Percentiles rank a stretch among this genome's conserved stretches.
phyloP scores from a whole-genome alignment of 768 basidiomycete species.

The Termitomyces sp. region DNA sequence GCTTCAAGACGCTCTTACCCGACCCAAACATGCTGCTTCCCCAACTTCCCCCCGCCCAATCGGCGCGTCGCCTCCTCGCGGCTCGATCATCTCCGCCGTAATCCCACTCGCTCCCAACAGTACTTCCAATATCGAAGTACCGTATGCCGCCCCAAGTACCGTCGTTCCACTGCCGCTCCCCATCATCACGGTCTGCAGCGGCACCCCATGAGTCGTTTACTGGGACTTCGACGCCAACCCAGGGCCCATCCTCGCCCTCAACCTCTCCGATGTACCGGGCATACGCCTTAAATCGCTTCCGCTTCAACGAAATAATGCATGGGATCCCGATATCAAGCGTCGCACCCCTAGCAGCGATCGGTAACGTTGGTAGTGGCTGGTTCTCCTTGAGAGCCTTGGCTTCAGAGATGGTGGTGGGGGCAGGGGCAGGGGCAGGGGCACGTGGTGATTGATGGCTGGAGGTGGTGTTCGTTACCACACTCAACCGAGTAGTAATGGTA shows the following conservation, averaged over 20 bases:
- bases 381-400: constrained; percentile 20
- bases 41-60: constrained; percentile 30
- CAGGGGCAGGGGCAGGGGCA: neutral
- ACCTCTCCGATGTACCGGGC: constrained; percentile 90
- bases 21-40: constrained; percentile 23
- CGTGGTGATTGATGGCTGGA: neutral
- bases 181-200: constrained; percentile 24
- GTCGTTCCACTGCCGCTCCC: constrained; percentile 83
- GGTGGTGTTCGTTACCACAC: constrained; percentile 11
- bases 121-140: constrained; percentile 75
- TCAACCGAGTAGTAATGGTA: constrained; percentile 38
- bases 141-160: constrained; percentile 79
- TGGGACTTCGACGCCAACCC: constrained; percentile 92
- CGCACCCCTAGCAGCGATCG: constrained; percentile 49
- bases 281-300: constrained; percentile 81
- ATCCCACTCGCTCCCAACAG: constrained; percentile 57
- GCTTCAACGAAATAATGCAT: constrained; percentile 83
- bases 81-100: constrained; percentile 52
- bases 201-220: constrained; percentile 38
- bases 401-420: constrained; percentile 11
- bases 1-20: constrained; percentile 34
- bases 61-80: constrained; percentile 43
- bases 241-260: constrained; percentile 75
- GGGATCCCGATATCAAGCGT: constrained; percentile 87
- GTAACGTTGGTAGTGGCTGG: constrained; percentile 19